Evolutionary conservation across 2,329 filamentous ascomycete genomes (phyloP).

Genomic region (Hypomyces perniciosus): DNA sequence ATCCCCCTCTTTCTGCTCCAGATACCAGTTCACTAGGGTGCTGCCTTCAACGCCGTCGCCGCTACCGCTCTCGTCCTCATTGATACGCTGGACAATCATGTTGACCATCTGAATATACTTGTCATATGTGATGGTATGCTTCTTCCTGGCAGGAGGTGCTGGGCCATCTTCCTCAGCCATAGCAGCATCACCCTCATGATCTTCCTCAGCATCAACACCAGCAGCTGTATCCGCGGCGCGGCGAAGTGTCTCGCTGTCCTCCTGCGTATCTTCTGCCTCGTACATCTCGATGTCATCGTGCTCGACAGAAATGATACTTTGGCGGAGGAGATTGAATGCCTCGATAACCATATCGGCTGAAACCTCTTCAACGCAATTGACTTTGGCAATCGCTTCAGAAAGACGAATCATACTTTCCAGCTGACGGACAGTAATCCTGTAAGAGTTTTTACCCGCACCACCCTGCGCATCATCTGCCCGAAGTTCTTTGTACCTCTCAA

Average conservation of each 20-base stretch:
- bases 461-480: constrained; percentile 90
- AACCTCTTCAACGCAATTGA: constrained; percentile 91
- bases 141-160: constrained; percentile 41
- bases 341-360: constrained; percentile 80
- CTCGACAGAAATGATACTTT: constrained; percentile 96
- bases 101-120: constrained; percentile 92
- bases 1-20: constrained; percentile 84
- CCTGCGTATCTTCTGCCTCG: constrained; percentile 55
- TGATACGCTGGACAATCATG: constrained; percentile 73
- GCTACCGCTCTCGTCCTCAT: constrained; percentile 67
- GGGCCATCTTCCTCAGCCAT: constrained; percentile 27
- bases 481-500: constrained; percentile 92
- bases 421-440: constrained; percentile 94
- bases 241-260: constrained; percentile 41
- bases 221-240: constrained; percentile 36
- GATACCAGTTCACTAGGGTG: constrained; percentile 78
- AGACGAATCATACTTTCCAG: constrained; percentile 93
- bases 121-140: constrained; percentile 90
- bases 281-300: constrained; percentile 96
- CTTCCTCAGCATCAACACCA: constrained; percentile 40
- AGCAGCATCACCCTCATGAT: constrained; percentile 41
- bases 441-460: constrained; percentile 88
- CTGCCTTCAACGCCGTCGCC: constrained; percentile 84
- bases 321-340: constrained; percentile 82
- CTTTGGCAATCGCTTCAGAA: constrained; percentile 96